Evolutionary conservation across 495 filamentous ascomycete species (phyloP).

Genomic region (Arthonia radiata): DNA sequence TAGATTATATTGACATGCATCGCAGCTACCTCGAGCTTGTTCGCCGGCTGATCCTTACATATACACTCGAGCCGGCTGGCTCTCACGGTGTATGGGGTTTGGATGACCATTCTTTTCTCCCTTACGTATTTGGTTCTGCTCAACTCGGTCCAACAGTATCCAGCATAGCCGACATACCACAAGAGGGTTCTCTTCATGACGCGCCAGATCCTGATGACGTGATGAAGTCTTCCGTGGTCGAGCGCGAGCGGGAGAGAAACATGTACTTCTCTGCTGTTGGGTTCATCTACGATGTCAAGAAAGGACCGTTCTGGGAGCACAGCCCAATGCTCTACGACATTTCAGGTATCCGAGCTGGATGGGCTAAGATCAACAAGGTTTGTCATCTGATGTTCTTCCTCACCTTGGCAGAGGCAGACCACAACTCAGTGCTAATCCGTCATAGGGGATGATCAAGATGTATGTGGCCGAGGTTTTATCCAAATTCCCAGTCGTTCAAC

Average conservation of each 20-base stretch:
- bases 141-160: constrained; percentile 57
- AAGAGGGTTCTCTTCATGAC: constrained; percentile 47
- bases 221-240: constrained; percentile 36
- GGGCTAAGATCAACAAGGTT: constrained; percentile 97
- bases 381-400: constrained; percentile 1
- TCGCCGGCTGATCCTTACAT: constrained; percentile 64
- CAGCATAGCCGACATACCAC: constrained; percentile 29
- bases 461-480: constrained; percentile 43
- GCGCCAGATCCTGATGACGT: constrained; percentile 49
- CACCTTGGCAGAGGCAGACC: background rate
- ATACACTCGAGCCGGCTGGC: constrained; percentile 87
- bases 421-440: constrained; percentile 4
- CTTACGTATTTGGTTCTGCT: constrained; percentile 86
- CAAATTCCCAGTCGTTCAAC: constrained; percentile 47
- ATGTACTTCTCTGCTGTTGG: constrained; percentile 97
- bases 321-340: constrained; percentile 90
- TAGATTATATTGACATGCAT: constrained; percentile 1
- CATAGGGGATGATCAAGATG: constrained; percentile 48
- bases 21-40: constrained; percentile 63
- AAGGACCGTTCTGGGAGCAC: constrained; percentile 94
- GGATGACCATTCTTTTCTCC: constrained; percentile 91
- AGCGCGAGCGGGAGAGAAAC: constrained; percentile 42
- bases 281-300: constrained; percentile 97
- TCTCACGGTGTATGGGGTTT: constrained; percentile 92
- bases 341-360: constrained; percentile 66